These are phyloP conservation scores for Septoria linicola DNA, from an alignment of 2,329 filamentous ascomycete genomes.

Conservation along the genomic window DNA sequence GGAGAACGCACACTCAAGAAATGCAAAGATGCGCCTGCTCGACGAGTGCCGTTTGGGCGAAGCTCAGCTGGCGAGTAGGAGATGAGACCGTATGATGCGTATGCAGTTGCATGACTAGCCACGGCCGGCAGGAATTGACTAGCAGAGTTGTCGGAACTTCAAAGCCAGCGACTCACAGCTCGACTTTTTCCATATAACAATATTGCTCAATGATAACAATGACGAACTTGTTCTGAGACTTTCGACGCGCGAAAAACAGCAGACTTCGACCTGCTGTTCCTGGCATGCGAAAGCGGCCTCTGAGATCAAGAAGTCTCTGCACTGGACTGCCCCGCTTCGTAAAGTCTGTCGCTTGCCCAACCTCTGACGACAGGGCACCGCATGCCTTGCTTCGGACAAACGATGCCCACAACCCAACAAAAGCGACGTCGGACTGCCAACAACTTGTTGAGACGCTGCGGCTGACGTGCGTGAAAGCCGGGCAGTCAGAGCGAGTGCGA, in stretches of 20 bases:
- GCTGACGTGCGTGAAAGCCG: constrained; percentile 2
- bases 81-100: not conserved
- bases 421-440: not conserved
- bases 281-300: too few species aligned
- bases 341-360: not conserved
- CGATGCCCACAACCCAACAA: constrained; percentile 3
- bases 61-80: constrained; percentile 5
- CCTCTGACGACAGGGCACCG: constrained; percentile 2
- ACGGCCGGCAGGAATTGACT: not conserved
- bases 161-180: constrained; percentile 7
- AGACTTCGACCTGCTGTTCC: too few species aligned
- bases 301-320: not conserved
- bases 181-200: too few species aligned
- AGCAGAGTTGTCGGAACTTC: constrained; percentile 3
- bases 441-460: constrained; percentile 5
- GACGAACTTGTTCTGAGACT: too few species aligned
- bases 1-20: constrained; percentile 14
- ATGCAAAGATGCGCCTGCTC: constrained; percentile 9
- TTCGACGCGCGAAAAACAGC: not conserved
- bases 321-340: constrained; percentile 7
- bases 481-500: too few species aligned
- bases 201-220: too few species aligned
- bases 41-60: not conserved
- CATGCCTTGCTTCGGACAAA: constrained; percentile 11
- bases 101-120: constrained; percentile 10